Percentiles rank a stretch among this genome's conserved stretches.
Conservation (phyloP, 2,329 filamentous ascomycete species). For the Trichothecium roseum region DNA sequence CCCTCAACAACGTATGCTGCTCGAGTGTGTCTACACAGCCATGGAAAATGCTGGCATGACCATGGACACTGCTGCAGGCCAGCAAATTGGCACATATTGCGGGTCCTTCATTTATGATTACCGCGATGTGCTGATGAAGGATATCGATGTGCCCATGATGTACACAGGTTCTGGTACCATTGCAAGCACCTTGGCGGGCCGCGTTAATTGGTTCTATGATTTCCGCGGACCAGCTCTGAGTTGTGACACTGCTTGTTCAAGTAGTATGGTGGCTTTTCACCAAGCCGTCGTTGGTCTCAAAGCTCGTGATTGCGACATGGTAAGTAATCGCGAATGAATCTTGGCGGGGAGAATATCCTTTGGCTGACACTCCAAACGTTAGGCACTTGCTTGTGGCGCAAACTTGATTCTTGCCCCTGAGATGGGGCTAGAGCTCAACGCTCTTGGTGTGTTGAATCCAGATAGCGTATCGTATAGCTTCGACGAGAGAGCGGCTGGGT, state of each 20-base stretch:
- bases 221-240: too few relatives aligned
- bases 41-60: conserved; percentile 20
- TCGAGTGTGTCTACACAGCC: conserved; percentile 18
- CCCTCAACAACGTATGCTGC: conserved; percentile 16
- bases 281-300: conserved; percentile 8
- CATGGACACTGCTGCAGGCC: conserved; percentile 10
- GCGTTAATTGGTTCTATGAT: too few relatives aligned
- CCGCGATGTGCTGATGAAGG: not conserved
- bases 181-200: too few relatives aligned
- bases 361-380: not conserved
- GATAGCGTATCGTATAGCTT: conserved; percentile 42
- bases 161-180: not conserved
- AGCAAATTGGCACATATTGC: conserved; percentile 7
- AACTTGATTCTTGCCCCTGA: conserved; percentile 7
- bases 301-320: conserved; percentile 13
- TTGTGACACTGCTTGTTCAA: conserved; percentile 26
- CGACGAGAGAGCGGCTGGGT: conserved; percentile 51
- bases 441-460: conserved; percentile 33
- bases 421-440: not conserved
- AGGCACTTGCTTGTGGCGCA: not conserved
- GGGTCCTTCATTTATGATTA: conserved; percentile 9
- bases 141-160: not conserved
- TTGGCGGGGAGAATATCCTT: conserved; percentile 4
- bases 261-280: conserved; percentile 22
- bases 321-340: conserved; percentile 11